Base-by-base conservation (phyloP, 176 grass and related monocot species). In the Tillandsia fasciculata region DNA sequence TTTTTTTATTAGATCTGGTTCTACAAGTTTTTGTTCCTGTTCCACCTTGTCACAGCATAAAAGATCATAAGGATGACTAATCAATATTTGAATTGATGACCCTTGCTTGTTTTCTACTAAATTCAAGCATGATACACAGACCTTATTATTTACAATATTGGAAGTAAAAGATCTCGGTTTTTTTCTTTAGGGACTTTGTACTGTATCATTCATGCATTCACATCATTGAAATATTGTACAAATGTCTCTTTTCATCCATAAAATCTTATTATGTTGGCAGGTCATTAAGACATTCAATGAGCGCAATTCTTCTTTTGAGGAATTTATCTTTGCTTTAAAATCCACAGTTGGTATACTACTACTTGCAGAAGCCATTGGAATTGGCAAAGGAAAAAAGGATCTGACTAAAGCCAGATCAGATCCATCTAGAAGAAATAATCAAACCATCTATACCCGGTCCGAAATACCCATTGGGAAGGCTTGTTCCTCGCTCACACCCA, bases 381-480 rank as follows among this genome's bases (percentile, higher is more conserved):
- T 99, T 74, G 87, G 87, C 79, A 90, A 85, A 83, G 86, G 89
- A 61, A 88, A 87, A 73, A 65, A 68, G 23, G 94, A 93, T 78
- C 77, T 99, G 76, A 90, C 89, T n/a, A 84, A 80, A 72, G 82
- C 77, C 72, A 72, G 80, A 66, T 63, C 71, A 23, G 86, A 97
- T 69, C 83, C 80, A 74, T 69, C 76, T 80, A 88, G 88, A 84
- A 61, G 74, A 61, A 82, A 42, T 42, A 42, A 76, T 70, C 84
- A 91, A 50, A 24, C 61, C 63, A 23, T 68, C 63, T 68, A 83
- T 69, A 49, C 78, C 71, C 80, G 76, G 13, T 70, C 84, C 13
- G 94, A 92, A 70, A 80, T 93, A 52, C 89, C 89, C 42, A 54
- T 83, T 26, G 94, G 94, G 71, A 99, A 99, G 79, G 94, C 88